A percentile compares a stretch with the other conserved stretches of the same genome.
Evolutionary conservation across 148 eudicot species (phyloP).

Genomic region (Simmondsia chinensis): DNA sequence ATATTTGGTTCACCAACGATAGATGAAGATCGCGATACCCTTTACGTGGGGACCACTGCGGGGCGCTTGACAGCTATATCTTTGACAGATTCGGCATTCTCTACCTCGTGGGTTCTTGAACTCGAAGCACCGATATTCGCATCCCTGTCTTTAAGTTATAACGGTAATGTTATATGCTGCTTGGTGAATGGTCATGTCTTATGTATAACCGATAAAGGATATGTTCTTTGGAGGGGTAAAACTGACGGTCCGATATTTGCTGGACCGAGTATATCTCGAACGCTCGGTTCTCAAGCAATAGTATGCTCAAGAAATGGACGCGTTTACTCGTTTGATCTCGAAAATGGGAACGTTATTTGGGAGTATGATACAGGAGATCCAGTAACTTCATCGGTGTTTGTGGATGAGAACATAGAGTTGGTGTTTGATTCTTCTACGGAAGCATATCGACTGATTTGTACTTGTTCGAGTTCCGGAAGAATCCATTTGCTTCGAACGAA

Average conservation of each 20-base stretch:
- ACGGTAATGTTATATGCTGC: constrained; percentile 67
- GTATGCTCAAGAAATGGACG: constrained; percentile 72
- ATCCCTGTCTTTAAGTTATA: constrained; percentile 47
- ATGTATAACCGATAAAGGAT: constrained; percentile 41
- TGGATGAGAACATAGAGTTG: constrained; percentile 56
- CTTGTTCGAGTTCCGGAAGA: constrained; percentile 66
- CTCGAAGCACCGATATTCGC: constrained; percentile 76
- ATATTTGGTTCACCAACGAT: constrained; percentile 76
- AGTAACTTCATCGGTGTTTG: constrained; percentile 72
- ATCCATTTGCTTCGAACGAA: constrained; percentile 32
- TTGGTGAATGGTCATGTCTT: constrained; percentile 71
- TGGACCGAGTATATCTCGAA: constrained; percentile 55
- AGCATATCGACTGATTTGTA: constrained; percentile 54
- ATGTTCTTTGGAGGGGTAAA: constrained; percentile 49
- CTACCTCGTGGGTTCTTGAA: constrained; percentile 52
- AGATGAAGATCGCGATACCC: constrained; percentile 40
- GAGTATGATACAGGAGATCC: constrained; percentile 54
- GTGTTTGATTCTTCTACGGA: constrained; percentile 20
- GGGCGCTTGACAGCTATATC: constrained; percentile 70
- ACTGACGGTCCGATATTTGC: constrained; percentile 81
- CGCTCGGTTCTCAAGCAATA: constrained; percentile 49
- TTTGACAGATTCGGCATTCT: constrained; percentile 32
- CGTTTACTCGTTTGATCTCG: constrained; percentile 57
- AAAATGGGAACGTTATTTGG: constrained; percentile 57
- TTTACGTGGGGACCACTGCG: constrained; percentile 69